These are phyloP conservation scores for Acidiella bohemica DNA, from an alignment of 495 filamentous ascomycete genomes.

Conservation along the genomic window DNA sequence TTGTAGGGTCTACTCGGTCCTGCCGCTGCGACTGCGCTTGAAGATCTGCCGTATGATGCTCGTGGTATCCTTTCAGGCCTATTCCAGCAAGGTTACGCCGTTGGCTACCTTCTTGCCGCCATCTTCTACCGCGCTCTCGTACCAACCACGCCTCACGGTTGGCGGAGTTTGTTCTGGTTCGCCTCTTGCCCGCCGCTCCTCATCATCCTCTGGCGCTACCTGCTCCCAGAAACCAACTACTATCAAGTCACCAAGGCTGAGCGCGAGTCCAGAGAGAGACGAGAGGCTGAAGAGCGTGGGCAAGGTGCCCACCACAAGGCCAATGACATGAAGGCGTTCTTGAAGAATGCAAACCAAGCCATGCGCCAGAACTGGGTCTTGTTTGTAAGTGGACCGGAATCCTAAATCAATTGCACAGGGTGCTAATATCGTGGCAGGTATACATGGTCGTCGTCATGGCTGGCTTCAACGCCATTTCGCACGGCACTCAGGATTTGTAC, in stretches of 20 bases:
- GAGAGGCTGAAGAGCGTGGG: slow-evolving; percentile 15
- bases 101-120: slow-evolving; percentile 24
- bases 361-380: slow-evolving; percentile 31
- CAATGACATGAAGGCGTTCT: slow-evolving; percentile 26
- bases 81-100: slow-evolving; percentile 22
- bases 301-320: slow-evolving; percentile 19
- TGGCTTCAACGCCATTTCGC: slow-evolving; percentile 30
- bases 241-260: slow-evolving; percentile 49
- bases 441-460: slow-evolving; percentile 33
- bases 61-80: slow-evolving; percentile 24
- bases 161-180: slow-evolving; percentile 28
- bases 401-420: too few relatives aligned
- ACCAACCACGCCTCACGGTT: slow-evolving; percentile 24
- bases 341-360: slow-evolving; percentile 22
- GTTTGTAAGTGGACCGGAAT: too few relatives aligned
- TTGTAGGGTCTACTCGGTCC: slow-evolving; percentile 18
- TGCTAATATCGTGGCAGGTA: too few relatives aligned
- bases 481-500: slow-evolving; percentile 36
- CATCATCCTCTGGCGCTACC: slow-evolving; percentile 24
- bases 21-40: slow-evolving; percentile 23
- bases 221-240: slow-evolving; percentile 58
- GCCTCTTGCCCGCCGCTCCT: slow-evolving; percentile 21
- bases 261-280: slow-evolving; percentile 36
- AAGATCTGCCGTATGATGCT: slow-evolving; percentile 25
- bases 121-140: slow-evolving; percentile 25